Evolutionary conservation across 2,329 filamentous ascomycete species (phyloP).

Genomic region (Colletotrichum caudatum): DNA sequence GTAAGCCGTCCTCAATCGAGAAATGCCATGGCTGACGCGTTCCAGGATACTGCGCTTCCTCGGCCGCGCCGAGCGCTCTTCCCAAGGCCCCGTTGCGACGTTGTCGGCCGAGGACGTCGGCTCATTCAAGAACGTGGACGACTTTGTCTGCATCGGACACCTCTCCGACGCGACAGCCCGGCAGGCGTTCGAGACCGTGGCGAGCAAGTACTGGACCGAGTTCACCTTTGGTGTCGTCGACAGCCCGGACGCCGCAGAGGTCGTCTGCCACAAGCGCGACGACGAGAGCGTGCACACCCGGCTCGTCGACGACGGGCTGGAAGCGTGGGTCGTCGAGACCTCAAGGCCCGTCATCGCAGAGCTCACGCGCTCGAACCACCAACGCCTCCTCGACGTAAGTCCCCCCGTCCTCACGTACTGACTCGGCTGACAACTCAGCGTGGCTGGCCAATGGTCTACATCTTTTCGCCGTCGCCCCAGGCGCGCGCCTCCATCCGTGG

Average conservation of each 20-base stretch:
- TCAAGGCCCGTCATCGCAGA: conserved; percentile 51
- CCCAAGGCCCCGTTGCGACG: conserved; percentile 41
- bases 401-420: background rate
- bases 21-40: background rate
- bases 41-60: conserved; percentile 46
- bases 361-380: conserved; percentile 49
- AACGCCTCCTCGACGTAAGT: conserved; percentile 52
- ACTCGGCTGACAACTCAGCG: conserved; percentile 44
- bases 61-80: conserved; percentile 46
- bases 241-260: conserved; percentile 39
- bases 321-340: conserved; percentile 46
- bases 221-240: conserved; percentile 51
- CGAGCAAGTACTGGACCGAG: conserved; percentile 48
- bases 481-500: conserved; percentile 48
- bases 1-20: background rate
- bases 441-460: conserved; percentile 54
- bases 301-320: conserved; percentile 44
- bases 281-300: conserved; percentile 47
- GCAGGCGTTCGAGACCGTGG: conserved; percentile 45
- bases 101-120: conserved; percentile 42
- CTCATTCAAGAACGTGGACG: conserved; percentile 48
- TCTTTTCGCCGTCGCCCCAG: conserved; percentile 50
- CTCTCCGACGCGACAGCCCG: conserved; percentile 43
- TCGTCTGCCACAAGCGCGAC: conserved; percentile 49
- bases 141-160: conserved; percentile 50